Evolutionary conservation across 164 flowering plant genomes (phyloP).

Genomic region (Vitis rotundifolia): DNA sequence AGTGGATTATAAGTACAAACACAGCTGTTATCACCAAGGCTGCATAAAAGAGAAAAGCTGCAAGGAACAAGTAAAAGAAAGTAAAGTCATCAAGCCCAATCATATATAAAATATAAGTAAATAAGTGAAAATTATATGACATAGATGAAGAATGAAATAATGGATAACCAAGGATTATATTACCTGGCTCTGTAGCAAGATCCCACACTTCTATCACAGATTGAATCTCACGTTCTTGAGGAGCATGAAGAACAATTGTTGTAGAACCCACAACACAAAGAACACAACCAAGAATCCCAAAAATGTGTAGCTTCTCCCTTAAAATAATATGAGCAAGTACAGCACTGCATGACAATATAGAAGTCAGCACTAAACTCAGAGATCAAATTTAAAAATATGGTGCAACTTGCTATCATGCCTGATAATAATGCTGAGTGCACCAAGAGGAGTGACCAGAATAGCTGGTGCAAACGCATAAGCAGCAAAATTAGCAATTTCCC

Average conservation of each 20-base stretch:
- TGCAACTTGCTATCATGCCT: slow-evolving; percentile 44
- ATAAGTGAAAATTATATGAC: background rate
- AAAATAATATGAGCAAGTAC: slow-evolving; percentile 84
- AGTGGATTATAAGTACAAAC: slow-evolving; percentile 41
- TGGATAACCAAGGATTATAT: background rate
- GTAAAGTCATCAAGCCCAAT: background rate
- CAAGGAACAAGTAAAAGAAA: slow-evolving; percentile 2
- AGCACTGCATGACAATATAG: slow-evolving; percentile 63
- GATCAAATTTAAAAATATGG: background rate
- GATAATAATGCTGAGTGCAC: slow-evolving; percentile 93
- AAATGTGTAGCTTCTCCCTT: slow-evolving; percentile 76
- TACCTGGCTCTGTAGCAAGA: slow-evolving; percentile 95
- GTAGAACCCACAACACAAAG: slow-evolving; percentile 93
- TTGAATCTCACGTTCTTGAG: slow-evolving; percentile 78
- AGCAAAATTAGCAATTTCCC: slow-evolving; percentile 90
- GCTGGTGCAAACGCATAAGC: slow-evolving; percentile 98
- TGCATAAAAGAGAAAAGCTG: slow-evolving; percentile 56
- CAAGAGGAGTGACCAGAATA: slow-evolving; percentile 88
- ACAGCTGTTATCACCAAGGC: slow-evolving; percentile 42
- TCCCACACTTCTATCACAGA: slow-evolving; percentile 92
- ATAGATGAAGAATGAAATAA: slow-evolving; percentile 11
- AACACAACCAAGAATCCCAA: slow-evolving; percentile 88
- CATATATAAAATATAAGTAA: no score
- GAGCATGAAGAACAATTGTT: slow-evolving; percentile 91
- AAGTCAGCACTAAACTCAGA: slow-evolving; percentile 16